Conservation (phyloP, 2,329 filamentous ascomycete genomes). For the Fusarium mundagurra region DNA sequence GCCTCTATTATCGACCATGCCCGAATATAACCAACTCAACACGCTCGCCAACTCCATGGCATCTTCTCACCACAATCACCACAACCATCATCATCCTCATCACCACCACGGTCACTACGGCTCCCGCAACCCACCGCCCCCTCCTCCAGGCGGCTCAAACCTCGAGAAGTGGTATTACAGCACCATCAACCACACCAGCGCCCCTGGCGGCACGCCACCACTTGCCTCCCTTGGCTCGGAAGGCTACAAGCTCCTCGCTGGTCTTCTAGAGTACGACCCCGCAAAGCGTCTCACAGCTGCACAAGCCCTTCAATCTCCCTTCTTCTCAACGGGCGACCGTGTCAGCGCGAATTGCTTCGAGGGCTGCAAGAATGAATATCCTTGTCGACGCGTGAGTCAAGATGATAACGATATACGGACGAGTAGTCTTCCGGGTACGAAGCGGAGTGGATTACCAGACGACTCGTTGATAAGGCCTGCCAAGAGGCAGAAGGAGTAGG, state of each 20-base stretch:
- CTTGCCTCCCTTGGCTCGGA: slow-evolving; percentile 75
- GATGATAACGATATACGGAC: slow-evolving; percentile 98
- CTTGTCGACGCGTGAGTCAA: slow-evolving; percentile 86
- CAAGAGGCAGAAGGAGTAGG: slow-evolving; percentile 70
- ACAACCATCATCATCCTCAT: slow-evolving; percentile 56
- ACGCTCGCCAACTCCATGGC: slow-evolving; percentile 62
- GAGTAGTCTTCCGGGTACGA: slow-evolving; percentile 88
- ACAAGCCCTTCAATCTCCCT: slow-evolving; percentile 88
- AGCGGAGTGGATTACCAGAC: slow-evolving; percentile 85
- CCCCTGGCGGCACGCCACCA: slow-evolving; percentile 46
- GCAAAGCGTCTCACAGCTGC: slow-evolving; percentile 87
- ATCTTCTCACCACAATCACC: slow-evolving; percentile 53
- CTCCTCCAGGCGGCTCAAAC: slow-evolving; percentile 52
- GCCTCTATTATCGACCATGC: slow-evolving; percentile 86
- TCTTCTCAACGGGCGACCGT: slow-evolving; percentile 80
- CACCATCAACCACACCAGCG: slow-evolving; percentile 69
- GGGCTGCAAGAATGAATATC: slow-evolving; percentile 87
- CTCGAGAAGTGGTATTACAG: slow-evolving; percentile 85
- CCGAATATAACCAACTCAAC: slow-evolving; percentile 80
- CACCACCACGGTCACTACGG: slow-evolving; percentile 54
- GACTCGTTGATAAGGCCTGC: slow-evolving; percentile 73
- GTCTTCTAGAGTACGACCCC: slow-evolving; percentile 92
- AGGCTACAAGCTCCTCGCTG: slow-evolving; percentile 83
- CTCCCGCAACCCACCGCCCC: slow-evolving; percentile 51
- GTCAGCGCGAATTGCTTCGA: slow-evolving; percentile 90